Base-by-base conservation (phyloP, 495 filamentous ascomycete genomes). In the Elaphomyces granulatus region DNA sequence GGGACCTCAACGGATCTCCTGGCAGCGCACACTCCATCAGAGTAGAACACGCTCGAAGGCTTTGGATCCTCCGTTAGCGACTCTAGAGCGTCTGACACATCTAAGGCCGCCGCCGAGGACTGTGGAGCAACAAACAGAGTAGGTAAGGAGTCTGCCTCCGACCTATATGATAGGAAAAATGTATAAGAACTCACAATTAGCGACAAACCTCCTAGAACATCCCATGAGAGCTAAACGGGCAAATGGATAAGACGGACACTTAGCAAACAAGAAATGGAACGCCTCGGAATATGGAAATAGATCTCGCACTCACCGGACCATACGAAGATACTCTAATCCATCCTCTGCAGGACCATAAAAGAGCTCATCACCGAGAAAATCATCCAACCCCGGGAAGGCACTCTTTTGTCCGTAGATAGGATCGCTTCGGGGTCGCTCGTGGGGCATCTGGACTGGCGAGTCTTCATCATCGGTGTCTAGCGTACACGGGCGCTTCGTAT, bases 271-370 rank as follows among this genome's bases (percentile, higher is more conserved):
- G 30, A 28, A n/a, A 16, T 30, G 36, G 28, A 34, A 15, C n/a
- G 33, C n/a, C n/a, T n/a, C n/a, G n/a, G n/a, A n/a, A n/a, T n/a
- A n/a, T n/a, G n/a, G n/a, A n/a, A n/a, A n/a, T n/a, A n/a, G n/a
- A n/a, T n/a, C n/a, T n/a, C n/a, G n/a, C n/a, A 50, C 80, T 71
- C 68, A 92, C 85, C 83, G 71, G 37, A 93, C 85, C 63, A 81
- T 77, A 53, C 70, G 72, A 16, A 93, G 60, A 59, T 93, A 93
- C 38, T 74, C 72, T 19, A 90, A 36, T 3, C 81, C 85, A 55
- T 83, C 72, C 15, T 68, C 67, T 32, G 66, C 60, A 7, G 58
- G 56, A 2, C 64, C 68, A 38, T 74, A 71, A 36, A 61, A 62
- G 15, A 70, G 48, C 40, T 63, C 66, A 37, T 66, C 64, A 12